Evolutionary conservation across 208 protist genomes (phyloP).

Genomic region (Borovskyia barvae): DNA sequence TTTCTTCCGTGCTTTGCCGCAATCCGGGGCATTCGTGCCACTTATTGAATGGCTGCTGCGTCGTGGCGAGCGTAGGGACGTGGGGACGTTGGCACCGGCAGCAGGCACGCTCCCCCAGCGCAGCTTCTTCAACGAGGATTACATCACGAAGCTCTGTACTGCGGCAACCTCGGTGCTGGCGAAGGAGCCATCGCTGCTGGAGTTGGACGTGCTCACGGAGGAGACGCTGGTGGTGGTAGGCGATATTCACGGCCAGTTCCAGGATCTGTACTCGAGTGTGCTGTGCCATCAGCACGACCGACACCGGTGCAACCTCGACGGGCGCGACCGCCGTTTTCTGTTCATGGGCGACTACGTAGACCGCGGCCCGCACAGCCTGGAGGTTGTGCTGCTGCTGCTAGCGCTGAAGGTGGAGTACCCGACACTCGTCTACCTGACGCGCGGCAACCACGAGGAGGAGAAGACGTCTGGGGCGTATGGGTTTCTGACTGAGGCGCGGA

Average conservation of each 20-base stretch:
- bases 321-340: constrained; percentile 60
- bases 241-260: constrained; percentile 82
- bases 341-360: constrained; percentile 99
- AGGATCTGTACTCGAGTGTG: constrained; percentile 61
- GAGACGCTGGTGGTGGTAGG: constrained; percentile 78
- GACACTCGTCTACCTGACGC: constrained; percentile 66
- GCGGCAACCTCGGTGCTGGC: constrained; percentile 33
- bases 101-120: constrained; percentile 1
- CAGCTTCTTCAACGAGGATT: constrained; percentile 24
- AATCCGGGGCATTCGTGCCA: constrained; percentile 21
- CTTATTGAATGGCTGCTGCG: constrained; percentile 31
- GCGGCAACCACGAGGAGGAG: constrained; percentile 88
- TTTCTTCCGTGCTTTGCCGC: constrained; percentile 22
- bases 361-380: constrained; percentile 47
- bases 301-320: constrained; percentile 25
- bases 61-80: constrained; percentile 14
- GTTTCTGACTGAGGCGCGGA: constrained; percentile 49
- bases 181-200: constrained; percentile 35
- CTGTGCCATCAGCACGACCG: constrained; percentile 60
- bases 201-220: constrained; percentile 25
- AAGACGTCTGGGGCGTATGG: constrained; percentile 76
- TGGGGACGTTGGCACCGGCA: neutral
- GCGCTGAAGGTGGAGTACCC: constrained; percentile 85
- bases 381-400: constrained; percentile 71
- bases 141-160: constrained; percentile 35